Percentiles rank a stretch among this genome's conserved stretches.
Conservation (phyloP, 1,284 basidiomycete genomes). For the Heterobasidion irregulare region DNA sequence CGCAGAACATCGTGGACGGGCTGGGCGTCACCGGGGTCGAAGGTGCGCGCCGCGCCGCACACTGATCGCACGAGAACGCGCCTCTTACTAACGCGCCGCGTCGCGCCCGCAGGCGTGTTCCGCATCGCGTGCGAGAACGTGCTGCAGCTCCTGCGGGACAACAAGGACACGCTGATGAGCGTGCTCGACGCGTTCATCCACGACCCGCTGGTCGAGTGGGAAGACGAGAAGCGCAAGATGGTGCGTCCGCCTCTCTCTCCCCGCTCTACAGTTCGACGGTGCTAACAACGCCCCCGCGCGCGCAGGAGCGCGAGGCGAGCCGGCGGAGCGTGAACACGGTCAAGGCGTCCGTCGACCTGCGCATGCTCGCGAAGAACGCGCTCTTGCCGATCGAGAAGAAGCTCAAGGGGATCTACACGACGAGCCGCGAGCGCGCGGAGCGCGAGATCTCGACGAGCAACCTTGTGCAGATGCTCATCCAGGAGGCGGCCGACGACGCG, state of each 20-base stretch:
- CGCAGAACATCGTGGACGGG: conserved; percentile 91
- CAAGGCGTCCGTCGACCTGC: conserved; percentile 44
- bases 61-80: not conserved
- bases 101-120: conserved; percentile 61
- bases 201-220: conserved; percentile 96
- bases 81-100: not conserved
- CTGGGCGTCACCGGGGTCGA: conserved; percentile 93
- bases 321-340: conserved; percentile 27
- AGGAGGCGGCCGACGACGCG: conserved; percentile 67
- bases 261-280: not conserved
- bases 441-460: conserved; percentile 76
- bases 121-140: conserved; percentile 92
- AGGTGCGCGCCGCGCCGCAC: conserved; percentile 35
- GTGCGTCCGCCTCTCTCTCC: conserved; percentile 22
- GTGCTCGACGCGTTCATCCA: conserved; percentile 97
- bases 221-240: conserved; percentile 63
- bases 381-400: conserved; percentile 80
- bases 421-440: conserved; percentile 42
- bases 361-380: conserved; percentile 61
- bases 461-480: conserved; percentile 85
- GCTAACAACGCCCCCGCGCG: too few species aligned
- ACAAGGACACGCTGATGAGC: conserved; percentile 93
- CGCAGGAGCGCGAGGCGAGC: conserved; percentile 21
- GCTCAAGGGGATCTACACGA: conserved; percentile 66
- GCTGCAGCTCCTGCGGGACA: conserved; percentile 80